Conservation (phyloP, 1,139 yeast species). For the Lodderomyces pseudojiufengensis region DNA sequence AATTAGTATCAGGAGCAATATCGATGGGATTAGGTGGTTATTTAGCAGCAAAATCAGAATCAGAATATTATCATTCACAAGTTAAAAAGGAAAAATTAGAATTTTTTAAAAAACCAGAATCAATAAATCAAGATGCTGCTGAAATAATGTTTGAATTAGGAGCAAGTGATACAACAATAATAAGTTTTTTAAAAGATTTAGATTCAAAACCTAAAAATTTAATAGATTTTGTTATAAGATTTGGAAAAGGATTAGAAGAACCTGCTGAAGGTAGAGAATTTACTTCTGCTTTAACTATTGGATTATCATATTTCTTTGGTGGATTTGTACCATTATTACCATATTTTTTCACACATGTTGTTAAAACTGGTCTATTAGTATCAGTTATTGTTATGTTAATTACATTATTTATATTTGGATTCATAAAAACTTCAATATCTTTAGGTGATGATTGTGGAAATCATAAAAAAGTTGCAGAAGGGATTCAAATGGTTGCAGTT, state of each 20-base stretch:
- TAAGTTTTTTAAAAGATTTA: conserved; percentile 64
- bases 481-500: conserved; percentile 84
- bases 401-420: conserved; percentile 86
- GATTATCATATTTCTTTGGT: conserved; percentile 70
- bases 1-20: conserved; percentile 76
- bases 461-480: conserved; percentile 65
- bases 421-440: conserved; percentile 76
- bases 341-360: conserved; percentile 70
- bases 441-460: conserved; percentile 73
- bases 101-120: conserved; percentile 62
- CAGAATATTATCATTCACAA: conserved; percentile 66
- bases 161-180: conserved; percentile 62
- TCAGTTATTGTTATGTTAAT: conserved; percentile 80
- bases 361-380: conserved; percentile 68
- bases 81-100: conserved; percentile 67
- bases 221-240: conserved; percentile 69
- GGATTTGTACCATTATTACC: conserved; percentile 81
- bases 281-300: conserved; percentile 74
- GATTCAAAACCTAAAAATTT: conserved; percentile 63
- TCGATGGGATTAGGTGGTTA: conserved; percentile 86
- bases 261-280: conserved; percentile 78
- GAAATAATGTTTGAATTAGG: conserved; percentile 70
- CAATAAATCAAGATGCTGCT: conserved; percentile 63
- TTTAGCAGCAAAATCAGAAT: conserved; percentile 76
- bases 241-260: conserved; percentile 74